Base-by-base conservation (phyloP, 2,329 filamentous ascomycete genomes). In the Akanthomyces muscarius region DNA sequence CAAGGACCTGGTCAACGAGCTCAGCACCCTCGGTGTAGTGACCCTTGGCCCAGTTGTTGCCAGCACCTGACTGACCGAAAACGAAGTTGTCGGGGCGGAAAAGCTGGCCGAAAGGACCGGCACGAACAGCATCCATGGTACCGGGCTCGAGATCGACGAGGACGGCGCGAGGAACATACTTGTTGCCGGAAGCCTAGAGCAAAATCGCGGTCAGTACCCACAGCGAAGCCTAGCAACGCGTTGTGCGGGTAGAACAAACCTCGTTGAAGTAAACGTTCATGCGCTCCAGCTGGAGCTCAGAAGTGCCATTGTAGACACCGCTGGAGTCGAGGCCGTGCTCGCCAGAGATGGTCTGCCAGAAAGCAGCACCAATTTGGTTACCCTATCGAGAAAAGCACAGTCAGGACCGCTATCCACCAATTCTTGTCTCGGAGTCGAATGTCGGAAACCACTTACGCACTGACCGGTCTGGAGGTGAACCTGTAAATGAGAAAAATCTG, bases 11-110 rank as follows among this genome's bases (percentile, higher is more conserved):
- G 85, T 99, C 95, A 71, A 99, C 95, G 68, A 98, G 88, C 85
- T 99, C 95, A 72, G 95, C 95, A 88, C 95, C 95, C 85, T 99
- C 95, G 69, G 95, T 99, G 88, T 99, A 99, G 81, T 99, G 95
- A 83, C 95, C 95, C 89, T 98, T 99, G 81, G 95, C 95, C 95
- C 95, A 99, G 89, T 98, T 98, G 92, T 99, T 99, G 83, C 95
- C 95, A 79, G 95, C 95, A 87, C 95, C 94, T 74, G 95, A 98
- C 85, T 98, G 95, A 74, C 95, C 95, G 81, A 98, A 98, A 77
- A 98, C 92, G 83, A 98, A 98, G 90, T 98, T 99, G 85, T 99
- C 95, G 78, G 95, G 95, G 70, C 95, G 93, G 92, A 99, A 98
- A 72, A 99, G 92, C 85, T 97, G 91, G 73, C 95, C 95, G 79